Conservation (phyloP, 768 basidiomycete species). For the Auricularia sp. region DNA sequence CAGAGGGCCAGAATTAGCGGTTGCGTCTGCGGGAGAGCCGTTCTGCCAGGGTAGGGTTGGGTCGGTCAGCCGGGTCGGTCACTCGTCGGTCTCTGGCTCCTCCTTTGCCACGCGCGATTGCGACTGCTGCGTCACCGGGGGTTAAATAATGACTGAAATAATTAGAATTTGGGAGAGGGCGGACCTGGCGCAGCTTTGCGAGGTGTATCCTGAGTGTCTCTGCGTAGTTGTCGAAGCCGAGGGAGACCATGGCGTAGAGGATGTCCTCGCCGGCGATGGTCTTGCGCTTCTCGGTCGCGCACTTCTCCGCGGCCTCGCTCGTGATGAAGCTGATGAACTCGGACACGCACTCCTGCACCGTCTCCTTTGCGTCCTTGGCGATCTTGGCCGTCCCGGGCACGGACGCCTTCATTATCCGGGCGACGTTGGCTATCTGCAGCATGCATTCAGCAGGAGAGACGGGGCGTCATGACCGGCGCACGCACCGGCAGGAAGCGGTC, state of each 20-base stretch:
- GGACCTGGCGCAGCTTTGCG: slow-evolving; percentile 76
- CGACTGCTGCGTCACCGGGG: not conserved
- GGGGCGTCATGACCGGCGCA: slow-evolving; percentile 5
- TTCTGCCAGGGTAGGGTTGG: too few relatives aligned
- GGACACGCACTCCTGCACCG: slow-evolving; percentile 95
- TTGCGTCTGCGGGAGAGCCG: too few relatives aligned
- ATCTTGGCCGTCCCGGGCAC: slow-evolving; percentile 90
- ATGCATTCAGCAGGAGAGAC: not conserved
- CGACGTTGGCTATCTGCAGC: slow-evolving; percentile 91
- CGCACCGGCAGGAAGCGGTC: slow-evolving; percentile 87
- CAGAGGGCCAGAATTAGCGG: too few relatives aligned
- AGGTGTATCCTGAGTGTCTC: slow-evolving; percentile 89
- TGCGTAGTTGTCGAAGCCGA: slow-evolving; percentile 93
- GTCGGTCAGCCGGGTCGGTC: too few relatives aligned
- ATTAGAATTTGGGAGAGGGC: slow-evolving; percentile 4
- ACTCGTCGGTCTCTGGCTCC: not conserved
- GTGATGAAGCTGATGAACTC: slow-evolving; percentile 99
- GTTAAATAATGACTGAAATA: not conserved
- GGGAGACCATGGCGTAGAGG: slow-evolving; percentile 80
- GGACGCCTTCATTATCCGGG: slow-evolving; percentile 90
- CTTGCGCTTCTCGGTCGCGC: slow-evolving; percentile 90
- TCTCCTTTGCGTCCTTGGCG: slow-evolving; percentile 96
- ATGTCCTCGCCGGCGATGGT: slow-evolving; percentile 98
- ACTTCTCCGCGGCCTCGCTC: slow-evolving; percentile 91
- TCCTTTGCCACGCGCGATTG: not conserved